These are phyloP conservation scores for Ophiostoma ulmi DNA, from an alignment of 2,329 filamentous ascomycete genomes.

Conservation along the genomic window DNA sequence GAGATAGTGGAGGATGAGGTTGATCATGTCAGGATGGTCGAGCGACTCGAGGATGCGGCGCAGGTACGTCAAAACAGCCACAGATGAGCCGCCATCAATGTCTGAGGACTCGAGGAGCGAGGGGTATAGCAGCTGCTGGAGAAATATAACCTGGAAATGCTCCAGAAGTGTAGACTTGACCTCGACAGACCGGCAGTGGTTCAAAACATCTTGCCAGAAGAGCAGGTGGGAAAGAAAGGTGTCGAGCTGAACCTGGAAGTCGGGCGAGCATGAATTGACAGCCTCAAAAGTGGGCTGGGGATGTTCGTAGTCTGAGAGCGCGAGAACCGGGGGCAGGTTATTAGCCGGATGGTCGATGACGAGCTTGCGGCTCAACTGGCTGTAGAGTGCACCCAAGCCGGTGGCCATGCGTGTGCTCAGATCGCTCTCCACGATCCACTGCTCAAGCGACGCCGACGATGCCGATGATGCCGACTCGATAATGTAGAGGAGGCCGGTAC, in stretches of 20 bases:
- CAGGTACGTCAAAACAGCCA: conserved; percentile 90
- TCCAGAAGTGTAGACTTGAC: conserved; percentile 90
- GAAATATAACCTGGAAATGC: conserved; percentile 93
- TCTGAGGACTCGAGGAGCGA: conserved; percentile 95
- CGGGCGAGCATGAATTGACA: conserved; percentile 65
- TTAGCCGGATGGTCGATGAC: conserved; percentile 72
- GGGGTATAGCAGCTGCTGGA: conserved; percentile 93
- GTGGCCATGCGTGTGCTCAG: conserved; percentile 96
- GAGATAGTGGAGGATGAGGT: conserved; percentile 88
- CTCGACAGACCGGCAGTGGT: conserved; percentile 87
- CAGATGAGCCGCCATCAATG: conserved; percentile 91
- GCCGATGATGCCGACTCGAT: conserved; percentile 90
- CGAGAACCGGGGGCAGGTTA: conserved; percentile 74
- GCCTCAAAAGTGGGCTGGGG: conserved; percentile 64
- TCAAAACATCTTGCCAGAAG: conserved; percentile 97
- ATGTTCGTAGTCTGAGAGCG: conserved; percentile 82
- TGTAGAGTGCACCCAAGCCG: conserved; percentile 72
- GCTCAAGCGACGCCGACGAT: conserved; percentile 73
- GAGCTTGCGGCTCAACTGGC: conserved; percentile 66
- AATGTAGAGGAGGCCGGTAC: conserved; percentile 89
- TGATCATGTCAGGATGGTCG: conserved; percentile 89
- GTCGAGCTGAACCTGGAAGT: conserved; percentile 80
- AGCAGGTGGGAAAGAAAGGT: conserved; percentile 91
- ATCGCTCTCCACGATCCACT: conserved; percentile 96
- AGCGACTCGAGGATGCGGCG: conserved; percentile 84